These are phyloP conservation scores for Geotrichum restrictum DNA, from an alignment of 1,139 yeast species.

Conservation along the genomic window DNA sequence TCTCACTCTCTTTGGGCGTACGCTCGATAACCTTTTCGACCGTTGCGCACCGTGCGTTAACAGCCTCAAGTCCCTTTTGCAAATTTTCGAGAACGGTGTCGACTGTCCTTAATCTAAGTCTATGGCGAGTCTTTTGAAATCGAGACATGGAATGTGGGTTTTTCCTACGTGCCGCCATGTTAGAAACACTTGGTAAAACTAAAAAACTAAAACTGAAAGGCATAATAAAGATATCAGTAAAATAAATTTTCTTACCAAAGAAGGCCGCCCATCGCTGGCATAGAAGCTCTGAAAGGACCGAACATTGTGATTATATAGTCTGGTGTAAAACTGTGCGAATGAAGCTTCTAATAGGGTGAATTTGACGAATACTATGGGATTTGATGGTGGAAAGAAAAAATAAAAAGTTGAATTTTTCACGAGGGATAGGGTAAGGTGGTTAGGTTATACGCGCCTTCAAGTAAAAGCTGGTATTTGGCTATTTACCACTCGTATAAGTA, in stretches of 20 bases:
- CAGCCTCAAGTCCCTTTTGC: slow-evolving; percentile 55
- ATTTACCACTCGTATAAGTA: too few species aligned
- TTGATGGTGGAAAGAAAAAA: background rate
- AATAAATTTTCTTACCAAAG: slow-evolving; percentile 63
- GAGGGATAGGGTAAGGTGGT: too few species aligned
- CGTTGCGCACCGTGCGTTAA: slow-evolving; percentile 49
- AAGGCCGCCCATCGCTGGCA: slow-evolving; percentile 69
- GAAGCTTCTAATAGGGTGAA: slow-evolving; percentile 1
- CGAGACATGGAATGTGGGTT: slow-evolving; percentile 72
- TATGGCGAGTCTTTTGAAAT: slow-evolving; percentile 76
- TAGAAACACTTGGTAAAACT: background rate
- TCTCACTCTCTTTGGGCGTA: slow-evolving; percentile 75
- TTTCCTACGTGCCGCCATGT: slow-evolving; percentile 41
- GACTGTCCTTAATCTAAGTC: slow-evolving; percentile 75
- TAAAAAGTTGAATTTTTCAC: background rate
- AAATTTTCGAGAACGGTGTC: slow-evolving; percentile 74
- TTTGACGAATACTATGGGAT: too few species aligned
- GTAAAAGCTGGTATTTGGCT: too few species aligned
- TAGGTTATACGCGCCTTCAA: too few species aligned
- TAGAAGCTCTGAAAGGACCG: slow-evolving; percentile 73
- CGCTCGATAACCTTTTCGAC: slow-evolving; percentile 52
- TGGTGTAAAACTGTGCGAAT: background rate
- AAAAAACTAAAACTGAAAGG: background rate
- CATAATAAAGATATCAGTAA: background rate
- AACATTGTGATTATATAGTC: slow-evolving; percentile 49